Base-by-base conservation (phyloP, 2,329 filamentous ascomycete species). In the Cordyceps javanica region DNA sequence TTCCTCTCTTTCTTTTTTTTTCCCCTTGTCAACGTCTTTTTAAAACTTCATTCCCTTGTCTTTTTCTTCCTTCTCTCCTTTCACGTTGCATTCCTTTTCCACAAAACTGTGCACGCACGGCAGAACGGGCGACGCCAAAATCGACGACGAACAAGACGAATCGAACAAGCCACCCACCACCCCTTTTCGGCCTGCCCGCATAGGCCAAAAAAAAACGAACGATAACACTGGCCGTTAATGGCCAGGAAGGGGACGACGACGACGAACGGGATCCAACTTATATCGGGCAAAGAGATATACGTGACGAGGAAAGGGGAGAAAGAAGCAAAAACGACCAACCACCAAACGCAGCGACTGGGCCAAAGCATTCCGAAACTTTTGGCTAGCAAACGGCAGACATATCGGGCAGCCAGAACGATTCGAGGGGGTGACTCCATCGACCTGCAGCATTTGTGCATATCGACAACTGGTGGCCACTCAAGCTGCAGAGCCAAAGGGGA, bases 201-300 rank as follows among this genome's bases (percentile, higher is more conserved):
- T n/a, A n/a, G n/a, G n/a, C n/a, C 26, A 25, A 8, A 44, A 13
- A 21, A 41, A 34, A 55, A 55, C 52, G 30, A n/a, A 21, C 52
- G 30, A 55, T 55, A 55, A 25, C 46, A 55, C 52, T 21, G 41
- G n/a, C 28, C 46, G 11, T 55, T 55, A 55, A 55, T 55, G 52
- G 5, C 41, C 32, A 46, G 52, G 52, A 46, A 25, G 41, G n/a
- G n/a, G n/a, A n/a, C n/a, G n/a, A n/a, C n/a, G n/a, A 46, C 30
- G 28, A 38, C 32, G 32, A 38, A 28, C 30, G 9, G 23, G n/a
- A 45, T 36, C 30, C 41, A 38, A 21, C 28, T 19, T 5, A 28
- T 26, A 19, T 44, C 30, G 52, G 5, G 6, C 19, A 26, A n/a
- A n/a, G 52, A 30, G 41, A 21, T 46, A 26, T 38, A 46, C 52